These are phyloP conservation scores for Raddia distichophylla DNA, from an alignment of 176 grass and related monocot species.

Conservation along the genomic window DNA sequence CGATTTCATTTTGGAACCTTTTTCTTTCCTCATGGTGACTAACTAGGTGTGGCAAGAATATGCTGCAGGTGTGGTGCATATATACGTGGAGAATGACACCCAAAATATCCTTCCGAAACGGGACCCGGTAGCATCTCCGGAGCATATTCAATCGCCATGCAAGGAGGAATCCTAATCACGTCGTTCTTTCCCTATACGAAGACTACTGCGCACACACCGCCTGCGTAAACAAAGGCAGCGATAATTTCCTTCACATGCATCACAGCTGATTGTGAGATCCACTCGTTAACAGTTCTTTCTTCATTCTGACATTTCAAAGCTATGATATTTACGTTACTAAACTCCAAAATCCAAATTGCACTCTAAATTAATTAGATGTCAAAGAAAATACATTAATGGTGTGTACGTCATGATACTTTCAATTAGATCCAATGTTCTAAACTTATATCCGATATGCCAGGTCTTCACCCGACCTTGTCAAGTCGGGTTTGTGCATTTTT, in stretches of 20 bases:
- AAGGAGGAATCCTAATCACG: neutral
- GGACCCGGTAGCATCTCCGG: neutral
- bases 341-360: neutral
- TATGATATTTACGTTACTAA: neutral
- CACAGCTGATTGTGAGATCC: neutral
- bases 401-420: too few relatives aligned
- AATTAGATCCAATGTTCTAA: too few relatives aligned
- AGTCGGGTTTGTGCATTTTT: too few relatives aligned
- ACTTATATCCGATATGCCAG: too few relatives aligned
- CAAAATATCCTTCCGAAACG: constrained; percentile 1
- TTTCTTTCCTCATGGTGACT: neutral
- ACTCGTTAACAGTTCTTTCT: neutral
- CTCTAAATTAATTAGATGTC: neutral
- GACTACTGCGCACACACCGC: neutral
- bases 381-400: neutral
- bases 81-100: neutral
- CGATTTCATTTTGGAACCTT: neutral
- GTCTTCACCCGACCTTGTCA: too few relatives aligned
- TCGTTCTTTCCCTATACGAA: neutral
- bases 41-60: neutral
- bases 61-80: neutral
- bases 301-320: neutral
- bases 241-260: constrained; percentile 16
- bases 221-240: neutral
- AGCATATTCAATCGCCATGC: neutral